Conservation (phyloP, 257 asterid species). For the Solanum chmielewskii region DNA sequence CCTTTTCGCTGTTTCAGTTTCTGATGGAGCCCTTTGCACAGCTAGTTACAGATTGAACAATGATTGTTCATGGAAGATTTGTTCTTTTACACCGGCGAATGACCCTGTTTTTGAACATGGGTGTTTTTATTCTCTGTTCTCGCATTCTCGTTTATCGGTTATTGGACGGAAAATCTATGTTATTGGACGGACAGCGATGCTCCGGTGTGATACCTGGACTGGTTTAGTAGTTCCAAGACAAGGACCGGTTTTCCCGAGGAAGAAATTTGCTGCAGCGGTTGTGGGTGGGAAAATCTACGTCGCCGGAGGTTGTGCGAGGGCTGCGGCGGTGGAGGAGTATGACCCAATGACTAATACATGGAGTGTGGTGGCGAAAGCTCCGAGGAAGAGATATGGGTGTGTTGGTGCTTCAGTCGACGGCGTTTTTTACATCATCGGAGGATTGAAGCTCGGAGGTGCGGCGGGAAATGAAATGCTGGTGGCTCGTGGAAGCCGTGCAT, state of each 20-base stretch:
- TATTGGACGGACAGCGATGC: conserved; percentile 56
- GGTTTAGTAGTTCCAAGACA: conserved; percentile 53
- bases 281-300: conserved; percentile 52
- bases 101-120: conserved; percentile 2
- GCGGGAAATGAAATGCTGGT: conserved; percentile 10
- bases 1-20: conserved; percentile 47
- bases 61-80: conserved; percentile 38
- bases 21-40: conserved; percentile 47
- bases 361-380: conserved; percentile 51
- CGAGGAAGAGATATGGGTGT: conserved; percentile 70
- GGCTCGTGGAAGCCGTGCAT: conserved; percentile 19
- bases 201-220: conserved; percentile 80
- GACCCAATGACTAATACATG: conserved; percentile 53
- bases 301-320: conserved; percentile 59
- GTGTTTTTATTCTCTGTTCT: conserved; percentile 23
- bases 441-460: conserved; percentile 42
- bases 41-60: conserved; percentile 44
- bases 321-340: conserved; percentile 71
- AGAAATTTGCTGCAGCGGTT: conserved; percentile 72
- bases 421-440: conserved; percentile 61
- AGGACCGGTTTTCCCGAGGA: conserved; percentile 43
- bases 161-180: conserved; percentile 64
- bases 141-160: conserved; percentile 41
- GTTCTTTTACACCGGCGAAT: conserved; percentile 27
- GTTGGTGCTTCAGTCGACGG: conserved; percentile 72